Evolutionary conservation across 2,329 filamentous ascomycete genomes (phyloP), one percentile per base, ranked within the genome.

Genomic region (Fusarium praegraminearum): DNA sequence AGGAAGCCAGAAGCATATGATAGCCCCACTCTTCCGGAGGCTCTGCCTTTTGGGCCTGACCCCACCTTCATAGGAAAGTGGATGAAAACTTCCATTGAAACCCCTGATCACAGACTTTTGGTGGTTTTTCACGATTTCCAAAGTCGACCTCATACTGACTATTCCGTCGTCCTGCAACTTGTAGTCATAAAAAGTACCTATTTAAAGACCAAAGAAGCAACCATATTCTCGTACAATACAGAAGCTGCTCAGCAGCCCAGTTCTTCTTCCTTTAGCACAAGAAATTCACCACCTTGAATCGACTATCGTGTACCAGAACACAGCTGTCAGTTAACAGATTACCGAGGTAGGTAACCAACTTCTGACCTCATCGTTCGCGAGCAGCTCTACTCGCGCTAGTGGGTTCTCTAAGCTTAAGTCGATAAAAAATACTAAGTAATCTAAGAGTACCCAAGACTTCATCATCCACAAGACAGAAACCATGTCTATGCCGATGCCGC

Each of bases 401-500:
- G 28, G 28, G 11, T 30, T 11, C 28, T 30, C 28, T 30, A 30
- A 30, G 28, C 28, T 30, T 30, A 12, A 12, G 28, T 10, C 28
- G 11, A 36, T 16, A 36, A 36, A 36, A 36, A 36, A 36, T 36
- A 36, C 12, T 36, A 30, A 30, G 12, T 30, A 30, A 30, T 30
- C 28, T 30, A 30, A 30, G 28, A 30, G 28, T 11, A 30, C 28
- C 28, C 16, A 26, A 47, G 24, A 24, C 50, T 50, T 18, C 46
- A 28, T 50, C 26, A 45, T 38, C n/a, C 7, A 28, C 15, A 38
- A 47, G 10, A 16, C n/a, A 47, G 13, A 54, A 51, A 50, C 41
- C 51, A 89, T 89, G 86, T 87, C 86, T 50, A 79, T 87, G 6
- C 87, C 87, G 26, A 79, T 87, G 6, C 87, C 87, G 26, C 87